phyloP scores from a whole-genome alignment of 495 filamentous ascomycete species.

The Halenospora varia region DNA sequence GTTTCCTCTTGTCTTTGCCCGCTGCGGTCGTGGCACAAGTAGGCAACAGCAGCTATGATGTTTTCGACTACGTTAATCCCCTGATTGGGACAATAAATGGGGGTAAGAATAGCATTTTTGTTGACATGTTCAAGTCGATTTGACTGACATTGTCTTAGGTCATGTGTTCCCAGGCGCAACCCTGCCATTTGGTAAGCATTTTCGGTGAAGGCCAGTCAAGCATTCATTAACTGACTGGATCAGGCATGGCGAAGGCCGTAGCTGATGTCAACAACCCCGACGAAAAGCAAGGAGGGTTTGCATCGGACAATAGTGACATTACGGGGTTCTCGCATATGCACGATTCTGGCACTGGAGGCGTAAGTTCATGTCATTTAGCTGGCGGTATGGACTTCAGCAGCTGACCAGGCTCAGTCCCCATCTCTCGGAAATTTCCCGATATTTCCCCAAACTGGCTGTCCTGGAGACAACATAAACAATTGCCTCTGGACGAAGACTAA shows the following conservation, averaged over 20 bases:
- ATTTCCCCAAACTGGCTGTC: conserved; percentile 64
- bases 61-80: conserved; percentile 43
- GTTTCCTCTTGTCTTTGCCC: neutral
- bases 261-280: conserved; percentile 51
- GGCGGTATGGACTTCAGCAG: too few species aligned
- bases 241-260: conserved; percentile 73
- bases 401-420: conserved; percentile 36
- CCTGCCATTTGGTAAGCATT: conserved; percentile 56
- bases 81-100: conserved; percentile 58
- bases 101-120: conserved; percentile 29
- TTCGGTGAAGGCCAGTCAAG: too few species aligned
- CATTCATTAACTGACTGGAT: neutral
- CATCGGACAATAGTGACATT: conserved; percentile 55
- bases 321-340: conserved; percentile 72
- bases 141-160: conserved; percentile 8
- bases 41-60: conserved; percentile 6
- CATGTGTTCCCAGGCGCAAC: conserved; percentile 77
- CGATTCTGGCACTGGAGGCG: conserved; percentile 71
- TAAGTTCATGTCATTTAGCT: too few species aligned
- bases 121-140: neutral
- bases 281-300: conserved; percentile 70
- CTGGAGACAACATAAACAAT: conserved; percentile 56
- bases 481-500: conserved; percentile 55
- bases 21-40: neutral
- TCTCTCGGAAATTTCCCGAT: conserved; percentile 74